Evolutionary conservation across 2,329 filamentous ascomycete genomes (phyloP), one percentile per base, ranked within the genome.

Genomic region (Dothistroma septosporum): DNA sequence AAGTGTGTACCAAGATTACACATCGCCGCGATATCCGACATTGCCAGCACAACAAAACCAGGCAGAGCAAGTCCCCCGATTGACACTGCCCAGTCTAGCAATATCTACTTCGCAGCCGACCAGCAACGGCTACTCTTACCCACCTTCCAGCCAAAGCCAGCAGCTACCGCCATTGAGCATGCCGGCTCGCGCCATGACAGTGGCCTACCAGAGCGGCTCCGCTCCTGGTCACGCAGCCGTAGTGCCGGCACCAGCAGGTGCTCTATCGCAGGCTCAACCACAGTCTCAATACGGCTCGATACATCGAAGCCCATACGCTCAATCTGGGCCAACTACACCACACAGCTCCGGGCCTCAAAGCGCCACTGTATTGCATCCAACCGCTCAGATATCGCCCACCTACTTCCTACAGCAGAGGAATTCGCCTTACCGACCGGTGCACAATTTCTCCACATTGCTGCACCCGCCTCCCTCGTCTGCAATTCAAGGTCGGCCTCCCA

Each of bases 351-450:
- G 84, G 22, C 79, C 78, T 7, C 78, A 81, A 49, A 83, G 84
- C 2, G 76, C 79, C 11, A 78, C 82, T 11, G 83, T 86, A 56
- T 85, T 71, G 33, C 71, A 72, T 41, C 70, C 70, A 47, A 64
- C 70, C 6, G 85, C 86, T 49, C 88, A 90, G 33, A 84, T 94
- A 65, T 97, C 94, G 33, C 93, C 93, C 0, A 92, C 90, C 11
- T 85, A 91, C 70, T 95, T 95, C 76, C 81, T 97, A 41, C 89
- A 90, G 70, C 91, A 96, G 73, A 85, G 94, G 59, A 87, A 90
- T 64, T 97, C 93, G 58, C 94, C 94, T 2, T 97, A 97, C 76
- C 90, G 91, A 65, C 93, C 93, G 1, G 88, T 97, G 44, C 89
- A 92, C 57, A 85, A 91, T 62, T 91, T 97, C 61, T 92, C 94